phyloP scores from a whole-genome alignment of 1,139 yeast species.

The Yamadazyma spencermartinsiae region DNA sequence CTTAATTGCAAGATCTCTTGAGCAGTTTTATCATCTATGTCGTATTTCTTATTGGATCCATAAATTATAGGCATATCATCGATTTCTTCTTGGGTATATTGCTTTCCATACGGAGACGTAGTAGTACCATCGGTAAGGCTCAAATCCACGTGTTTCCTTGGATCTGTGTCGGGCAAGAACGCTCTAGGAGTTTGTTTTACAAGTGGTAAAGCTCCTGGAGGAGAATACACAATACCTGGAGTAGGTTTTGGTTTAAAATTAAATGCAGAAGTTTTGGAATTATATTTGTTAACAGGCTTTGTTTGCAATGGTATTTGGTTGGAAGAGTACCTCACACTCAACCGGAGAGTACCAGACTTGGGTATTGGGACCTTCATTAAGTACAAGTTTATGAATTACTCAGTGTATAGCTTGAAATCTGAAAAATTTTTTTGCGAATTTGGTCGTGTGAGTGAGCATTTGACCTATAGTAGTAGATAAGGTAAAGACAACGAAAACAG shows the following conservation, averaged over 20 bases:
- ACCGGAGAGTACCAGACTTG: neutral
- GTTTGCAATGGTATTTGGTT: slow-evolving; percentile 32
- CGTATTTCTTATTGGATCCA: slow-evolving; percentile 52
- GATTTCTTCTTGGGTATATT: slow-evolving; percentile 40
- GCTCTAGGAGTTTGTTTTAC: slow-evolving; percentile 62
- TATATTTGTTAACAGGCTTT: slow-evolving; percentile 40
- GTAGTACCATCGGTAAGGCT: slow-evolving; percentile 4
- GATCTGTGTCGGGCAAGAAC: slow-evolving; percentile 67
- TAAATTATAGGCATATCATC: slow-evolving; percentile 55
- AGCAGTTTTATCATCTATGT: slow-evolving; percentile 61
- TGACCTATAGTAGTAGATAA: no score
- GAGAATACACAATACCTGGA: slow-evolving; percentile 41
- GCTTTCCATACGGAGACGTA: slow-evolving; percentile 10
- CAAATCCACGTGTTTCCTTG: slow-evolving; percentile 44
- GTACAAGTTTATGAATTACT: no score
- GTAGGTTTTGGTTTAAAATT: slow-evolving; percentile 44
- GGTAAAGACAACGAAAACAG: no score
- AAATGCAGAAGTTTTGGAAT: slow-evolving; percentile 39
- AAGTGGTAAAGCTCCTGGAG: slow-evolving; percentile 35
- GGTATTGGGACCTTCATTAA: neutral
- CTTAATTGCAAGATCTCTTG: slow-evolving; percentile 64
- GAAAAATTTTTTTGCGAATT: slow-evolving; percentile 11
- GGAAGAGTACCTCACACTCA: neutral
- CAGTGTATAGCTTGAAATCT: no score
- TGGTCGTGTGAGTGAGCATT: neutral